phyloP scores from a whole-genome alignment of 352 stramenopile genomes.

The Phytopythium sindhum region DNA sequence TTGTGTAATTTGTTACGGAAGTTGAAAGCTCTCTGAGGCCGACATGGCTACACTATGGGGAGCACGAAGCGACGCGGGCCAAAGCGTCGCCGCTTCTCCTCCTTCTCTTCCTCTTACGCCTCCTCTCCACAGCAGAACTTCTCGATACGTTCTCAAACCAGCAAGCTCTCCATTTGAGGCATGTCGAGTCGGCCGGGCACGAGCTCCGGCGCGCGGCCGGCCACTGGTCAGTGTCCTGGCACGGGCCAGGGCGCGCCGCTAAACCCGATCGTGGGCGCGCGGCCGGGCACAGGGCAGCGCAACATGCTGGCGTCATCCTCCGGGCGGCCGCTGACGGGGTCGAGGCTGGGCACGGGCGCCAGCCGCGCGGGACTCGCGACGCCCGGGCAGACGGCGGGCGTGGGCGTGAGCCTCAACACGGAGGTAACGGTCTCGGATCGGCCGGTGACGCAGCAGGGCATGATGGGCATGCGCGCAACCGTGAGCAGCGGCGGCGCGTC shows the following conservation, averaged over 20 bases:
- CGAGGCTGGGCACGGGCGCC: constrained; percentile 40
- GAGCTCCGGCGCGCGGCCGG: constrained; percentile 1
- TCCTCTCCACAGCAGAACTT: no score
- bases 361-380: constrained; percentile 43
- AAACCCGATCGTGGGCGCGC: constrained; percentile 53
- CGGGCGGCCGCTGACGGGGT: constrained; percentile 46
- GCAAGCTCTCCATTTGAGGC: not conserved
- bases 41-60: no score
- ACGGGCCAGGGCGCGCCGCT: constrained; percentile 43
- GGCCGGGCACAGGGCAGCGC: constrained; percentile 55
- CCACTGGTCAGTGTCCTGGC: constrained; percentile 28
- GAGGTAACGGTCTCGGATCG: constrained; percentile 90
- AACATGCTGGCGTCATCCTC: constrained; percentile 42
- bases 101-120: no score
- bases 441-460: constrained; percentile 91
- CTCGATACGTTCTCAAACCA: no score
- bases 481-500: constrained; percentile 16
- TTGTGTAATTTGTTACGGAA: no score
- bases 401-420: constrained; percentile 83
- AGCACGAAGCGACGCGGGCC: no score
- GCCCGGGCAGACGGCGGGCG: constrained; percentile 63
- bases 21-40: no score
- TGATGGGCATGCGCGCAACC: constrained; percentile 88
- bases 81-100: no score
- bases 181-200: constrained; percentile 5